Conservation (phyloP, 2,329 filamentous ascomycete genomes). For the Didymella pinodella region DNA sequence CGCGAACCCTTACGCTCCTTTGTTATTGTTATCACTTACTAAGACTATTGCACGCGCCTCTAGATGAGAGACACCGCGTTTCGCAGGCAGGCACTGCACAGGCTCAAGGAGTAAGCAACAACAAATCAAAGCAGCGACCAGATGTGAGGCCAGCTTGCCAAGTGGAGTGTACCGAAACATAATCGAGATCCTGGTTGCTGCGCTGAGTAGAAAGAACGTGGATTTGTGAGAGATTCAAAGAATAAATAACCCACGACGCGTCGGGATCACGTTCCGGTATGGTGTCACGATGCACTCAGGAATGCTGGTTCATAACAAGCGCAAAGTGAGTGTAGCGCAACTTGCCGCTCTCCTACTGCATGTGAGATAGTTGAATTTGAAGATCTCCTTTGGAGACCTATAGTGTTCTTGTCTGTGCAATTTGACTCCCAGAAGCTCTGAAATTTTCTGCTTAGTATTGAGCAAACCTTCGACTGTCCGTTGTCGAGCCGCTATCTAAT, state of each 20-base stretch:
- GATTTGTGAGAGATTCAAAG: background rate
- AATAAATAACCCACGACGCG: background rate
- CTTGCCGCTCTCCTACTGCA: no score
- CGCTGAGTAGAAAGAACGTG: background rate
- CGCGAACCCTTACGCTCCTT: background rate
- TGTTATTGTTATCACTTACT: background rate
- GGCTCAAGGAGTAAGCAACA: background rate
- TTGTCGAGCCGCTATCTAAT: no score
- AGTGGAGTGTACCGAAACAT: background rate
- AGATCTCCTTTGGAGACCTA: no score
- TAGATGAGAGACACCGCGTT: background rate
- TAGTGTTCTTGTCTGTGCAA: no score
- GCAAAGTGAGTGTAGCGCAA: background rate
- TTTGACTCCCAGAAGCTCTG: no score
- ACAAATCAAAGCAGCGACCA: background rate
- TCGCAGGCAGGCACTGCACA: background rate
- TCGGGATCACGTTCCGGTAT: background rate
- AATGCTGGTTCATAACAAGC: background rate
- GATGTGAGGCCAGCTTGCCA: background rate
- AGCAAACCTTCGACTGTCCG: no score
- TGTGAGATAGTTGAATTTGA: no score
- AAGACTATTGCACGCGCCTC: background rate
- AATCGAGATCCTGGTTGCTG: background rate
- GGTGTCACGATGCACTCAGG: background rate
- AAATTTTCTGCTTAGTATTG: no score